Base-by-base conservation (phyloP, 441 rosid genomes). In the Adansonia gregorii region DNA sequence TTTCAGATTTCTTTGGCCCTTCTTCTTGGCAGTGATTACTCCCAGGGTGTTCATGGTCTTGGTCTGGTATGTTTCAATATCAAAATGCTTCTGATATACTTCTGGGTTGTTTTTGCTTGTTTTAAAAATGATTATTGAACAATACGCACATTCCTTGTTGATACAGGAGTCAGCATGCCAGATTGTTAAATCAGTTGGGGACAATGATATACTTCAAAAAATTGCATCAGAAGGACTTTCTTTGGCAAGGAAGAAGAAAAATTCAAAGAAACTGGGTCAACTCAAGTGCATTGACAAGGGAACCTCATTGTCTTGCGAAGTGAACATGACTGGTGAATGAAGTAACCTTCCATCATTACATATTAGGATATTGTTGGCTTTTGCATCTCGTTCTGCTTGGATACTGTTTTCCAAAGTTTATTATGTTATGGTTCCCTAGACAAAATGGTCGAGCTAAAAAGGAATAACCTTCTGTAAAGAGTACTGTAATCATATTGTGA, bases 1-100 rank as follows among this genome's bases (percentile, higher is more conserved):
- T 71, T 82, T 58, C 83, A 95, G 98, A 91, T 96, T 80, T 82
- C 94, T 46, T 78, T 96, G 66, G 97, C 96, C 48, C 92, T 94
- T 81, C 86, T 96, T 79, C 94, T 96, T 76, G 98, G 99, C 82
- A 72, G 98, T 78, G 99, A 96, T 81, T 96, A 94, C 85, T 91
- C 90, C 72, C 92, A 74, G 9, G 94, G 98, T 75, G 90, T 96
- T 79, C 92, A 85, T 73, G 97, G 97, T 80, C 83, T 96, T 67
- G 95, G 98, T 79, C 90, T 83, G 76, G 99, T 94, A 83, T 70
- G 91, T 86, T 70, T 78, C 27, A 60, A 61, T 51, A 68, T 75
- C 72, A 79, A 78, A 59, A 52, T 74, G 74, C 84, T 74, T 77
- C 75, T 78, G 39, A 54, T 68, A 51, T 79, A 46, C 15, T 56